Conservation (phyloP, 352 stramenopile genomes). For the Pythium rishiriense region DNA sequence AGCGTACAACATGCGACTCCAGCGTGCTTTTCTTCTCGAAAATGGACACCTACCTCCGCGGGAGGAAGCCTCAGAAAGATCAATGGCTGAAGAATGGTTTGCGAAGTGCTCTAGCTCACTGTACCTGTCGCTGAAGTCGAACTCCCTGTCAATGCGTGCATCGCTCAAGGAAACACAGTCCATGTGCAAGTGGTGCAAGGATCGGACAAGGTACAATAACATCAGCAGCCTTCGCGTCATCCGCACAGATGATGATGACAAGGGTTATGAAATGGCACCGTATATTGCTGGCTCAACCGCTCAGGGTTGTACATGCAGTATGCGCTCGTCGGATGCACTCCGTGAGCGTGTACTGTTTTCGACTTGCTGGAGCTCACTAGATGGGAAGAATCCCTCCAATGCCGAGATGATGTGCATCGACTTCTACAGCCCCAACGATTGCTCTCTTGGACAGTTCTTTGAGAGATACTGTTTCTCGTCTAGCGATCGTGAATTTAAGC, state of each 20-base stretch:
- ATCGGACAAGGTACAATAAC: constrained; percentile 80
- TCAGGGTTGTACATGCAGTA: constrained; percentile 57
- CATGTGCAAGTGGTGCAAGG: constrained; percentile 87
- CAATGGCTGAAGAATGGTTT: constrained; percentile 82
- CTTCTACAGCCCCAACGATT: constrained; percentile 85
- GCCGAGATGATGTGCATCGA: constrained; percentile 89
- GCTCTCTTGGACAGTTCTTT: constrained; percentile 81
- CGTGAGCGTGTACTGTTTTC: constrained; percentile 82
- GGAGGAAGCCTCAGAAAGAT: constrained; percentile 48
- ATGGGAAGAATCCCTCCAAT: constrained; percentile 74
- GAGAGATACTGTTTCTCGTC: constrained; percentile 76
- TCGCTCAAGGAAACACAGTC: constrained; percentile 77
- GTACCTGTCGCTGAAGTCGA: constrained; percentile 85
- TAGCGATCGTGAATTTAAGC: constrained; percentile 75
- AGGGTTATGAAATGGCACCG: constrained; percentile 2
- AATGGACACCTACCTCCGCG: constrained; percentile 59
- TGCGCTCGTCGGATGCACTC: constrained; percentile 51
- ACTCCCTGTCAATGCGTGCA: constrained; percentile 83
- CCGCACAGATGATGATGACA: constrained; percentile 28
- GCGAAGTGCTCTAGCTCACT: constrained; percentile 77
- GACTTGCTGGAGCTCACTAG: constrained; percentile 80
- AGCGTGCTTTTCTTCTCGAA: constrained; percentile 56
- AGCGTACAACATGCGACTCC: constrained; percentile 83
- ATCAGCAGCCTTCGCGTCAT: constrained; percentile 74
- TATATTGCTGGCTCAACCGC: constrained; percentile 18